A percentile compares a stretch with the other conserved stretches of the same genome.
Evolutionary conservation across 2,329 filamentous ascomycete genomes (phyloP).

Genomic region (Ophiostoma australiae): DNA sequence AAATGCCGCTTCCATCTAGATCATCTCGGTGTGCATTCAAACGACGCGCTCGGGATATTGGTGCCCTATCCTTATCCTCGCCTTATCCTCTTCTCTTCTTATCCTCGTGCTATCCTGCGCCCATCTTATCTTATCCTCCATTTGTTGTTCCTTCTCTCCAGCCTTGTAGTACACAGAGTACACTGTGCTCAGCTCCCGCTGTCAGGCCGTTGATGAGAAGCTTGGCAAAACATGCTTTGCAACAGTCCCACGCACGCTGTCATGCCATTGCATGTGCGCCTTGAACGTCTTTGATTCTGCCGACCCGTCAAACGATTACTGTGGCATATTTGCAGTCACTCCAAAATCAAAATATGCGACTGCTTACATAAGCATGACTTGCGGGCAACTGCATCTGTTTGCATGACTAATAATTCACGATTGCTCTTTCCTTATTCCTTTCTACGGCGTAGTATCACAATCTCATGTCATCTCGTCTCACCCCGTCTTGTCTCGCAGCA

Average conservation of each 20-base stretch:
- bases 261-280: background rate
- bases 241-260: background rate
- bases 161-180: background rate
- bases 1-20: background rate
- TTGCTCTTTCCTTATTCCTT: background rate
- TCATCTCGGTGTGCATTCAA: background rate
- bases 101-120: background rate
- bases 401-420: background rate
- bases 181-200: background rate
- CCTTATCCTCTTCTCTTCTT: background rate
- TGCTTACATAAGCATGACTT: background rate
- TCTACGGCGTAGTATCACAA: background rate
- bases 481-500: background rate
- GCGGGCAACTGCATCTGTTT: background rate
- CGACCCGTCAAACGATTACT: too few relatives aligned
- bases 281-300: too few relatives aligned
- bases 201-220: background rate
- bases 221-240: background rate
- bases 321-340: too few relatives aligned
- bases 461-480: background rate
- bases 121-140: background rate
- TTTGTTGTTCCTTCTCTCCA: background rate
- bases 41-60: background rate
- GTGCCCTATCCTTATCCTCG: background rate
- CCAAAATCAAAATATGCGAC: background rate